Conservation (phyloP, 2,329 filamentous ascomycete species). For the Cercospora citrullina region DNA sequence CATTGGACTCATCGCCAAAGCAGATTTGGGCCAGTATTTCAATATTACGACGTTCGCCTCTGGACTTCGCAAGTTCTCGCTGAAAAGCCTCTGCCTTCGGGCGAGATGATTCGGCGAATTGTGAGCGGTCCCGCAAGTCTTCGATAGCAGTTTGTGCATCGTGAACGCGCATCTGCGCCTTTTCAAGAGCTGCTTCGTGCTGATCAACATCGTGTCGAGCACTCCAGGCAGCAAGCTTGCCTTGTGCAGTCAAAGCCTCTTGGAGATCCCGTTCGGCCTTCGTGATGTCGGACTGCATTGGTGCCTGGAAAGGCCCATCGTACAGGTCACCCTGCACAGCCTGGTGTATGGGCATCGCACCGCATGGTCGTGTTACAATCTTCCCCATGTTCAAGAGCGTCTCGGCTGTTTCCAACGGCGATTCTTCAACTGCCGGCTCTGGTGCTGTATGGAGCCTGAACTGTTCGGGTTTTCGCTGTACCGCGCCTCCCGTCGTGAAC, state of each 20-base stretch:
- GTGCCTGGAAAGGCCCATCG: constrained; percentile 40
- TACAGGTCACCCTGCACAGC: constrained; percentile 50
- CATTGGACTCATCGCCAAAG: constrained; percentile 7
- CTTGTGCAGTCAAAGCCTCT: constrained; percentile 26
- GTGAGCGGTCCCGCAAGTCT: constrained; percentile 20
- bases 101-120: constrained; percentile 3
- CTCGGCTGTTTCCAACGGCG: constrained; percentile 28
- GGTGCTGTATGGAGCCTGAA: constrained; percentile 31
- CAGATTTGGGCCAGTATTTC: neutral
- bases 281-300: constrained; percentile 26
- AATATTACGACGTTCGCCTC: constrained; percentile 33
- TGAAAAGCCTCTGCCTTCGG: constrained; percentile 37
- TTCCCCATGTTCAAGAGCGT: constrained; percentile 38
- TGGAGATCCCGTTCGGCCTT: constrained; percentile 33
- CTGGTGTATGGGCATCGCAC: constrained; percentile 47
- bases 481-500: constrained; percentile 44
- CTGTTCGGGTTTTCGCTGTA: constrained; percentile 13
- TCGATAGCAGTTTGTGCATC: constrained; percentile 17
- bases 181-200: constrained; percentile 1
- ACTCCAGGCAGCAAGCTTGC: neutral
- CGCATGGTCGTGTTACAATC: constrained; percentile 43
- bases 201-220: neutral
- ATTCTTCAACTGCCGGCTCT: neutral
- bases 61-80: constrained; percentile 26
- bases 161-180: constrained; percentile 14